These are phyloP conservation scores for Xylariaceae sp. DNA, from an alignment of 2,329 filamentous ascomycete species.

Conservation along the genomic window DNA sequence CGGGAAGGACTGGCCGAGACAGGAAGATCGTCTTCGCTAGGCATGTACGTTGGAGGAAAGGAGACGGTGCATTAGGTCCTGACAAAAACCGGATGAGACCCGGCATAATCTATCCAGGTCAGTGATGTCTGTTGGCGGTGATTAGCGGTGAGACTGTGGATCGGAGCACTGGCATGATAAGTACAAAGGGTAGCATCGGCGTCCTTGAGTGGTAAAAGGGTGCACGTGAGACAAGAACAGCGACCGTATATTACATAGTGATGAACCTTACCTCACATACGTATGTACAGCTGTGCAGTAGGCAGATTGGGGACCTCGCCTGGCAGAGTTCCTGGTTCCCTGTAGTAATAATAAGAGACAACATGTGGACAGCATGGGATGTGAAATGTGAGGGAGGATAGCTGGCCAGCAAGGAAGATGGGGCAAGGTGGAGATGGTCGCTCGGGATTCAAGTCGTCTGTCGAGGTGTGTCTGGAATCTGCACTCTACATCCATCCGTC, in stretches of 20 bases:
- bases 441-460: not conserved
- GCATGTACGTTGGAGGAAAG: constrained; percentile 12
- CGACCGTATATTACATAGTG: too few species aligned
- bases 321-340: too few species aligned
- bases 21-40: constrained; percentile 20
- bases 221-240: constrained; percentile 1
- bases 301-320: too few species aligned
- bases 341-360: constrained; percentile 9
- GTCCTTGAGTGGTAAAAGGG: too few species aligned
- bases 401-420: constrained; percentile 1
- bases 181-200: too few species aligned
- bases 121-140: too few species aligned
- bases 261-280: too few species aligned
- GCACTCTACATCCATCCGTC: not conserved
- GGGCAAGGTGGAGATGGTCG: constrained; percentile 1
- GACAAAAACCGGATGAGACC: too few species aligned
- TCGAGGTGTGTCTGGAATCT: not conserved
- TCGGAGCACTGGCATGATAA: too few species aligned
- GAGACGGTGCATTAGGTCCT: constrained; percentile 13
- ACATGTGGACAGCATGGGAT: constrained; percentile 8
- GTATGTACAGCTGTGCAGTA: too few species aligned
- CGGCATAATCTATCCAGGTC: too few species aligned
- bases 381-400: not conserved
- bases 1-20: constrained; percentile 26
- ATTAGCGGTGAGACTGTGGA: too few species aligned